Percentiles rank a stretch among this genome's conserved stretches.
These are phyloP conservation scores for Avena atlantica DNA, from an alignment of 176 grass and related monocot species.

Conservation along the genomic window DNA sequence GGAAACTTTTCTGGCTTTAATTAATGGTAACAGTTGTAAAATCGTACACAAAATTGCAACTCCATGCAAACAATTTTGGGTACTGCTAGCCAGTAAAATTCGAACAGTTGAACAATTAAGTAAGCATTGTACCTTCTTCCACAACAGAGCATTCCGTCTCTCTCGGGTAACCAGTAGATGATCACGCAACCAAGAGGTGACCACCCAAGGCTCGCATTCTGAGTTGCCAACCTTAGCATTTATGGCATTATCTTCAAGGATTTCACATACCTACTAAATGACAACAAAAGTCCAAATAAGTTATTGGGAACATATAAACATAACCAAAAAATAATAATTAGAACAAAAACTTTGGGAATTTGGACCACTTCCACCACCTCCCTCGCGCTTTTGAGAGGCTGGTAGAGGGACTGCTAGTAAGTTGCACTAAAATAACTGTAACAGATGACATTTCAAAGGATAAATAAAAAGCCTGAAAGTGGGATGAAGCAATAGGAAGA, in stretches of 20 bases:
- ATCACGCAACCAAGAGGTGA: conserved; percentile 23
- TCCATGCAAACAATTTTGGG: neutral
- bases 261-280: conserved; percentile 83
- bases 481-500: neutral
- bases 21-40: neutral
- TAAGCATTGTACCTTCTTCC: conserved; percentile 81
- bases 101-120: conserved; percentile 3
- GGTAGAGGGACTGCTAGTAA: neutral
- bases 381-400: neutral
- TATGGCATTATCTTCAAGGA: conserved; percentile 37
- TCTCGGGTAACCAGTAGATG: conserved; percentile 75
- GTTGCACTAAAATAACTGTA: neutral
- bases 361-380: neutral
- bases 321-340: neutral
- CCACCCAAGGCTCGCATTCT: conserved; percentile 15
- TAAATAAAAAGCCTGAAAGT: neutral
- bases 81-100: conserved; percentile 4
- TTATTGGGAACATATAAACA: neutral
- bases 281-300: conserved; percentile 18
- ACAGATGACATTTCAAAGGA: neutral
- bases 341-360: neutral
- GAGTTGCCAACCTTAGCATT: neutral
- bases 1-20: neutral
- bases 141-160: conserved; percentile 71
- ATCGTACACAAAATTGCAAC: neutral